Evolutionary conservation across 768 basidiomycete genomes (phyloP).

Genomic region (Rhodotorula kratochvilovae): DNA sequence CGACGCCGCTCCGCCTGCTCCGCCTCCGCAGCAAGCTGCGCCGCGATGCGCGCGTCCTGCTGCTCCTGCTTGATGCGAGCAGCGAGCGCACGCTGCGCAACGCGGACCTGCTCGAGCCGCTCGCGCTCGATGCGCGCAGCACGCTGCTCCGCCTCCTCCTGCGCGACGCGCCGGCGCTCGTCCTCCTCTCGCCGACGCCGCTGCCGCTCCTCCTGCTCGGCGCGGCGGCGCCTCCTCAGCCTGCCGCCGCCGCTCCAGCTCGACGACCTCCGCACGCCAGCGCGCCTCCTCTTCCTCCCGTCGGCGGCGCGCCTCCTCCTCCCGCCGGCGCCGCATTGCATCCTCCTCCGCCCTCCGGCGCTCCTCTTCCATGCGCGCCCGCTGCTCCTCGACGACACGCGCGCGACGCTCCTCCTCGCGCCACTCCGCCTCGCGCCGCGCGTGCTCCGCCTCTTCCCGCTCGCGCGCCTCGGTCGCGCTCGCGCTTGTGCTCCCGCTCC

Average conservation of each 20-base stretch:
- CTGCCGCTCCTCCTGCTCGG: not conserved
- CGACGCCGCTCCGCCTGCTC: slow-evolving; percentile 4
- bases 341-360: not conserved
- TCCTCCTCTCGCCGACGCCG: not conserved
- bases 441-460: not conserved
- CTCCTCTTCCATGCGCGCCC: not conserved
- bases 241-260: not conserved
- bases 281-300: not conserved
- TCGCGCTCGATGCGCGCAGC: not conserved
- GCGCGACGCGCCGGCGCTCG: not conserved
- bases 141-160: not conserved
- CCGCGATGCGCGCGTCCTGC: slow-evolving; percentile 18
- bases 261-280: not conserved
- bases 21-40: slow-evolving; percentile 10
- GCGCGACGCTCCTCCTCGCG: not conserved
- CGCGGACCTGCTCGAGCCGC: slow-evolving; percentile 5
- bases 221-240: not conserved
- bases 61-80: slow-evolving; percentile 11
- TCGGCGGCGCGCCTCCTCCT: not conserved
- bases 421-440: not conserved
- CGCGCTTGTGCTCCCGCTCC: not conserved
- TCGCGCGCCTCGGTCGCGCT: too few species aligned
- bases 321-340: not conserved
- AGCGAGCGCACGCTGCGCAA: slow-evolving; percentile 1
- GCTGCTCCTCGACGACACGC: not conserved